Base-by-base conservation (phyloP, 2,329 filamentous ascomycete species). In the Xylariales sp. region DNA sequence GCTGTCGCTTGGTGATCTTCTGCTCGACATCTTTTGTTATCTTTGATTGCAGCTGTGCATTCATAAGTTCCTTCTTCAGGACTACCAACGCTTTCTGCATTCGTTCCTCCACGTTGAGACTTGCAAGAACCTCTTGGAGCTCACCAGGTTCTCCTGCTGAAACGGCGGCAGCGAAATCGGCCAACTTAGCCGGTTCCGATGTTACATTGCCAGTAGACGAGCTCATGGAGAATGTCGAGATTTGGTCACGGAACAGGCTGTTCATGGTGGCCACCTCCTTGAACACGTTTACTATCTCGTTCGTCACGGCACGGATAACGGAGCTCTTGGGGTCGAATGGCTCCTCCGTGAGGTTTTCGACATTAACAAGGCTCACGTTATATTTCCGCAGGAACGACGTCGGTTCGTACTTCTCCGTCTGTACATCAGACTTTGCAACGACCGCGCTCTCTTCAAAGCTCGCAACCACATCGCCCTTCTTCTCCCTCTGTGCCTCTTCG, bases 261-360 rank as follows among this genome's bases (percentile, higher is more conserved):
- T 97, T 98, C 64, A 96, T 80, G 30, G 82, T 85, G 8, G 91
- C 91, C 38, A 98, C 88, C 60, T 97, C 90, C 66, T 96, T 97
- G 72, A 96, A 97, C 1, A 95, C 93, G 59, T 96, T 97, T 58
- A 98, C 89, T 44, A 98, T 97, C 66, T 98, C 94, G 55, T 91
- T 95, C 34, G 91, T 93, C 31, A 98, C 81, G 11, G 93, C 93
- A 39, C 88, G 83, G 43, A 97, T 89, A 23, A 93, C 82, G 14
- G 84, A 83, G 54, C 85, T 93, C 64, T 91, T 94, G 56, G 88
- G 84, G 60, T 97, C 93, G 58, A 87, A 87, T 0, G 89, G 83
- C 54, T 95, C 85, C 54, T 98, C 93, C 1, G 74, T 72, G 38
- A 98, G 72, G 52, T 98, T 98, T 45, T 97, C 89, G 27, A 97